phyloP scores from a whole-genome alignment of 768 basidiomycete species.

The Russula sp. region DNA sequence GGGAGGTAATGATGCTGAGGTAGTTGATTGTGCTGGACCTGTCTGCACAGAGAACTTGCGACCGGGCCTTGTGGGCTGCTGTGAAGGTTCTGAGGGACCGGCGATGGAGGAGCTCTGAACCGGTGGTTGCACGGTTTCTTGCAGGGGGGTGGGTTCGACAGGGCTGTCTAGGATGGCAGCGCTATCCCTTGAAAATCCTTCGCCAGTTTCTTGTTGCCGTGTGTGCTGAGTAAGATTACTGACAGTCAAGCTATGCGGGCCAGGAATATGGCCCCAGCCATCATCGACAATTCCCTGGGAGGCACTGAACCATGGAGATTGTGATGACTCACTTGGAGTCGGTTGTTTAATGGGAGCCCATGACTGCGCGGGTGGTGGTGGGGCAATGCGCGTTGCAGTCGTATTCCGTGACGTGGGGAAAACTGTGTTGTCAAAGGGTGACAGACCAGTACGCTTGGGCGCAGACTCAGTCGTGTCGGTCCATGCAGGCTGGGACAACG shows the following conservation, averaged over 20 bases:
- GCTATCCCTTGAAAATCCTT: slow-evolving; percentile 9
- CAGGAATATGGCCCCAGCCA: slow-evolving; percentile 38
- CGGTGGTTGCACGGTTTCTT: slow-evolving; percentile 16
- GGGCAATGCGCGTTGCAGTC: slow-evolving; percentile 13
- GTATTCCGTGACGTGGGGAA: slow-evolving; percentile 24
- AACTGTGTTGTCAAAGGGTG: slow-evolving; percentile 18
- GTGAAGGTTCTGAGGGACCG: slow-evolving; percentile 28
- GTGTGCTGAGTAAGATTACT: slow-evolving; percentile 57
- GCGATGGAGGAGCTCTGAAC: background rate
- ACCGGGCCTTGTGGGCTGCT: slow-evolving; percentile 23
- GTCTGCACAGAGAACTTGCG: slow-evolving; percentile 16
- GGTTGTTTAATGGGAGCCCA: slow-evolving; percentile 16
- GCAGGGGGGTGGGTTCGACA: slow-evolving; percentile 23
- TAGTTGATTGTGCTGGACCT: slow-evolving; percentile 22
- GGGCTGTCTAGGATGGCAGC: slow-evolving; percentile 23
- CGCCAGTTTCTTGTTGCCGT: slow-evolving; percentile 42
- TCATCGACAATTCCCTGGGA: slow-evolving; percentile 43
- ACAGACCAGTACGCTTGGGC: slow-evolving; percentile 19
- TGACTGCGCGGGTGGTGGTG: slow-evolving; percentile 24
- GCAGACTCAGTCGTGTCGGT: slow-evolving; percentile 12
- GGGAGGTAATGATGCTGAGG: slow-evolving; percentile 15
- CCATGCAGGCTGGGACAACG: slow-evolving; percentile 17
- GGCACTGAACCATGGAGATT: slow-evolving; percentile 52
- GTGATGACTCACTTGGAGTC: slow-evolving; percentile 22
- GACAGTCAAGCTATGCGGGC: slow-evolving; percentile 48